Evolutionary conservation across 441 rosid species (phyloP), one percentile per base, ranked within the genome.

Genomic region (Bruguiera hainesii): DNA sequence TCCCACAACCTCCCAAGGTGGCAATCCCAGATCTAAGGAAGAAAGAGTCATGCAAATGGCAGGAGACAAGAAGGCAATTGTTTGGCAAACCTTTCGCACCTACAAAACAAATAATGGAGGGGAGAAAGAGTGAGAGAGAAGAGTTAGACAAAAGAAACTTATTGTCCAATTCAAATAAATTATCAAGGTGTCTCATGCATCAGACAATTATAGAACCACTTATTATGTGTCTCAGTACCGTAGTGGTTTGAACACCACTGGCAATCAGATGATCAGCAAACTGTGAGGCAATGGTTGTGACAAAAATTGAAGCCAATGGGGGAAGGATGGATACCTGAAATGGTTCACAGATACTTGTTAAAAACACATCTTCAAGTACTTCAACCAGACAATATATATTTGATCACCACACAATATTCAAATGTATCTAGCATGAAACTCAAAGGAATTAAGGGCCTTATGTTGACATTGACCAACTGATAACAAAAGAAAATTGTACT

Each of bases 291-390:
- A 85, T 51, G 71, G 80, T 85, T 46, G 96, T 87, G 66, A 91
- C 91, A 7, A 94, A 78, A 75, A 88, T 69, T 26, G 98, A 94
- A 79, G 97, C 93, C 76, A 91, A 69, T 33, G 99, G 97, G 70
- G 99, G 99, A 79, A 94, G 99, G 86, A 94, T 86, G 26, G 99
- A 94, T 63, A 94, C 97, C 99, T 94, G 89, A 77, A 73, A 82
- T 72, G 33, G 58, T 42, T 48, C 56, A 79, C 28, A 70, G 23
- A 68, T 56, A 61, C 56, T 28, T 67, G 53, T 53, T 49, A 23
- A 48, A 42, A 61, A 67, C 6, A 53, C 26, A 58, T 29, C 61
- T 57, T 62, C 31, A 37, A 33, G 59, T 50, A 19, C 15, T 28
- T n/a, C 21, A 7, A 33, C 48, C 4, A 63, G 28, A 42, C 48